These are phyloP conservation scores for Starmerella riodocensis DNA, from an alignment of 805 yeast genomes.

Conservation along the genomic window DNA sequence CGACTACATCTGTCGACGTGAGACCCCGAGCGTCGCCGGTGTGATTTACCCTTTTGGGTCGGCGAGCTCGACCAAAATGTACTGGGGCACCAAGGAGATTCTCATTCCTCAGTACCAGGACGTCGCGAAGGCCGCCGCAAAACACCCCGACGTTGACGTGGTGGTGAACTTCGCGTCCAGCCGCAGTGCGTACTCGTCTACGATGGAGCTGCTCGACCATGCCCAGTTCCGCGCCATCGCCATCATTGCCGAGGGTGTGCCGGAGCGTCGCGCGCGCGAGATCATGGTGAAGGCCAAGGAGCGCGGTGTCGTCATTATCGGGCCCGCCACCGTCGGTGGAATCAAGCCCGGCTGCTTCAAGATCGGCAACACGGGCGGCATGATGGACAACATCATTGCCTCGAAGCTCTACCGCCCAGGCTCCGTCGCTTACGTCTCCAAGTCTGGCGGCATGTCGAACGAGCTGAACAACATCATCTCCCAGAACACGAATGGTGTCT, in stretches of 20 bases:
- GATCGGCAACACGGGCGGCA: conserved; percentile 39
- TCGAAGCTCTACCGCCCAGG: conserved; percentile 38
- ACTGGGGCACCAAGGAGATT: conserved; percentile 39
- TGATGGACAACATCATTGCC: conserved; percentile 39
- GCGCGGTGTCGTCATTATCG: conserved; percentile 36
- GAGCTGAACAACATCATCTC: conserved; percentile 36
- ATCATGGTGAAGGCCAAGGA: conserved; percentile 32
- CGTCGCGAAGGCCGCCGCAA: conserved; percentile 30
- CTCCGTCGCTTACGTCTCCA: conserved; percentile 36
- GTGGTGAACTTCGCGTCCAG: conserved; percentile 38
- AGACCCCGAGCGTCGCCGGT: conserved; percentile 36
- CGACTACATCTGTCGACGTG: conserved; percentile 35
- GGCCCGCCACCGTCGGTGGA: conserved; percentile 39
- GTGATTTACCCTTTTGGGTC: conserved; percentile 37
- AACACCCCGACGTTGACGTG: conserved; percentile 38
- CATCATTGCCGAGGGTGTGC: conserved; percentile 38
- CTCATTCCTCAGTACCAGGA: conserved; percentile 35
- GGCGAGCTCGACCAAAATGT: conserved; percentile 34
- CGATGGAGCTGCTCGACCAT: conserved; percentile 35
- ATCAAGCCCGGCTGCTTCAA: conserved; percentile 39
- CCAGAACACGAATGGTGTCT: conserved; percentile 35
- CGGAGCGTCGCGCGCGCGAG: conserved; percentile 38
- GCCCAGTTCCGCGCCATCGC: conserved; percentile 37
- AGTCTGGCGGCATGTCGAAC: conserved; percentile 39
- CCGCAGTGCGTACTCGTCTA: conserved; percentile 36